phyloP scores from a whole-genome alignment of 345 rosid species.

The Kandelia obovata region DNA sequence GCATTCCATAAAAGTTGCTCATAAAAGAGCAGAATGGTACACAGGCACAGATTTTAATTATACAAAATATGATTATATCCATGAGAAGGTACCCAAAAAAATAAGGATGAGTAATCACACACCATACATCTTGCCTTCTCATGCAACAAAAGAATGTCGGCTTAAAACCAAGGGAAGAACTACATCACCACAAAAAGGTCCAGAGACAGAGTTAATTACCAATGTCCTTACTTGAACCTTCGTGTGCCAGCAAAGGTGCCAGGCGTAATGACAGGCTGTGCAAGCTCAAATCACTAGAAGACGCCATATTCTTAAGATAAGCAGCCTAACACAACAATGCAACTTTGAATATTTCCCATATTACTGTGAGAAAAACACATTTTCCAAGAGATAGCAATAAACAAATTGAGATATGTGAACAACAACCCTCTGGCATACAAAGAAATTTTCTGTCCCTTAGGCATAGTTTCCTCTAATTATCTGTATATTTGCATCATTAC shows the following conservation, averaged over 20 bases:
- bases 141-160: too few relatives aligned
- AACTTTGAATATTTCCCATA: neutral
- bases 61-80: too few relatives aligned
- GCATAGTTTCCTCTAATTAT: too few relatives aligned
- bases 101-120: too few relatives aligned
- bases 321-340: neutral
- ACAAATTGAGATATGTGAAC: neutral
- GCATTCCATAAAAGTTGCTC: too few relatives aligned
- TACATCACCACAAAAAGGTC: neutral
- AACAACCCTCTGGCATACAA: too few relatives aligned
- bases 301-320: neutral
- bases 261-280: neutral
- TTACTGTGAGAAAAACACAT: neutral
- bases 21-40: too few relatives aligned
- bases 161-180: neutral
- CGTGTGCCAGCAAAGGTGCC: neutral
- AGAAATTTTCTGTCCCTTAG: too few relatives aligned
- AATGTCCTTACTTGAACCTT: neutral
- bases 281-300: constrained; percentile 5
- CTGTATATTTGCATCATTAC: too few relatives aligned
- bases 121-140: too few relatives aligned
- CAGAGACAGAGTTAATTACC: constrained; percentile 8
- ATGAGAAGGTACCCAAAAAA: too few relatives aligned
- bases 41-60: too few relatives aligned
- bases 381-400: neutral